Evolutionary conservation across 2,329 filamentous ascomycete genomes (phyloP), one percentile per base, ranked within the genome.

Genomic region (Calonectria pseudoreteaudii): DNA sequence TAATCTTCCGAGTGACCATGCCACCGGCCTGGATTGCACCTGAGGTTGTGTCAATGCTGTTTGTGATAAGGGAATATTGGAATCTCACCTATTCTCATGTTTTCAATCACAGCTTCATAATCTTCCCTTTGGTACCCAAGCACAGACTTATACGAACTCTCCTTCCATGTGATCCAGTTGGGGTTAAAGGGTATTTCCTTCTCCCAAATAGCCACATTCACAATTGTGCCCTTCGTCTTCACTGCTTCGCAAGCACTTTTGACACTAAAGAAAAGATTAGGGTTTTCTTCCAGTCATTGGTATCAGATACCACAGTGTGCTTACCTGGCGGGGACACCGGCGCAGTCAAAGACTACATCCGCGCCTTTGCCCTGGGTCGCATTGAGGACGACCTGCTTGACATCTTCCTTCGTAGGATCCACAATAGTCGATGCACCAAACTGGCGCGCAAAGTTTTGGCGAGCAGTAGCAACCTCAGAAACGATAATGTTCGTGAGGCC

Each of bases 181-280:
- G 79, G 78, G 34, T 80, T 81, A 52, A 81, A 81, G 0, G 78
- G 79, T 0, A 81, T 77, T 30, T 81, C 78, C 53, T 80, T 90
- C 78, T 92, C 90, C 90, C 90, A 93, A 4, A 93, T 90, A 0
- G 91, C 90, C n/a, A 93, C 87, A 74, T 93, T 93, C 2, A 93
- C 87, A 0, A 93, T 86, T 0, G 89, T 90, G 0, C 91, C 92
- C 44, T 88, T 85, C 0, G 87, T 85, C 64, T 87, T 85, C 3
- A 91, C 87, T 0, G 88, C 86, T 26, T 86, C 81, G 50, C 87
- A 90, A 77, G 83, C 90, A 11, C 75, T 74, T 14, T 81, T 81
- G 13, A 80, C 68, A 20, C 79, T 81, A n/a, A 18, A 26, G 2
- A 18, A 16, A 6, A 20, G 18, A 6, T 77, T 30, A 77, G 66